Evolutionary conservation across 23 red algal species (phyloP).

Genomic region (Pyropia haitanensis): DNA sequence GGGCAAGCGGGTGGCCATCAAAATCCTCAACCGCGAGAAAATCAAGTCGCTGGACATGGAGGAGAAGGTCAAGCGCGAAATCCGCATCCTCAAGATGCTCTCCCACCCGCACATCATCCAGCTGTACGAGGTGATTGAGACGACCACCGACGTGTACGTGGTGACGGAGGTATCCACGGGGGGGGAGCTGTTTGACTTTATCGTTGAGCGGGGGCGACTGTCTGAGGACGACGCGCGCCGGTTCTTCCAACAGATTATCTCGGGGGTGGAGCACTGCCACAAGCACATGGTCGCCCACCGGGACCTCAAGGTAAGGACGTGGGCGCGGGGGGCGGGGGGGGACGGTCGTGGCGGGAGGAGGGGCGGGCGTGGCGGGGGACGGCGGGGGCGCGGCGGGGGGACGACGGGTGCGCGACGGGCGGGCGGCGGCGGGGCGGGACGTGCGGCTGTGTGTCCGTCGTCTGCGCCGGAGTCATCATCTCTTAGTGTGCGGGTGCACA

Average conservation of each 20-base stretch:
- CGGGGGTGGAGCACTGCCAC: conserved; percentile 96
- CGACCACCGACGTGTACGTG: conserved; percentile 84
- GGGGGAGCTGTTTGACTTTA: conserved; percentile 95
- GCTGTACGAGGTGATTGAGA: conserved; percentile 97
- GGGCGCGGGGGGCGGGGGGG: too few relatives aligned
- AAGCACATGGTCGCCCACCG: conserved; percentile 94
- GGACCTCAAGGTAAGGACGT: conserved; percentile 57
- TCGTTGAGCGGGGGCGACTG: conserved; percentile 90
- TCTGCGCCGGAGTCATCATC: too few relatives aligned
- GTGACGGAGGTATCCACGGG: conserved; percentile 85
- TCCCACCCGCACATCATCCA: conserved; percentile 94
- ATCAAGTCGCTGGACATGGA: conserved; percentile 83
- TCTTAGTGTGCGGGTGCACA: too few relatives aligned
- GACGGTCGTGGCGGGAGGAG: too few relatives aligned
- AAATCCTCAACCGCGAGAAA: conserved; percentile 97
- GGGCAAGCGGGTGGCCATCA: conserved; percentile 92
- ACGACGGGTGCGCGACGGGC: too few relatives aligned
- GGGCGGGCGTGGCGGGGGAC: too few relatives aligned
- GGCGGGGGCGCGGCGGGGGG: too few relatives aligned
- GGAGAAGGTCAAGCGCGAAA: conserved; percentile 95
- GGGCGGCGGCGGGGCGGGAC: too few relatives aligned
- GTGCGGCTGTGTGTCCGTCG: too few relatives aligned
- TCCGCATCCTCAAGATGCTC: conserved; percentile 85
- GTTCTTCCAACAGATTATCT: conserved; percentile 98
- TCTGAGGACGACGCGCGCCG: conserved; percentile 82